Percentiles rank a stretch among this genome's conserved stretches.
Evolutionary conservation across 768 basidiomycete genomes (phyloP).

Genomic region (Lactifluus hygrophoroides): DNA sequence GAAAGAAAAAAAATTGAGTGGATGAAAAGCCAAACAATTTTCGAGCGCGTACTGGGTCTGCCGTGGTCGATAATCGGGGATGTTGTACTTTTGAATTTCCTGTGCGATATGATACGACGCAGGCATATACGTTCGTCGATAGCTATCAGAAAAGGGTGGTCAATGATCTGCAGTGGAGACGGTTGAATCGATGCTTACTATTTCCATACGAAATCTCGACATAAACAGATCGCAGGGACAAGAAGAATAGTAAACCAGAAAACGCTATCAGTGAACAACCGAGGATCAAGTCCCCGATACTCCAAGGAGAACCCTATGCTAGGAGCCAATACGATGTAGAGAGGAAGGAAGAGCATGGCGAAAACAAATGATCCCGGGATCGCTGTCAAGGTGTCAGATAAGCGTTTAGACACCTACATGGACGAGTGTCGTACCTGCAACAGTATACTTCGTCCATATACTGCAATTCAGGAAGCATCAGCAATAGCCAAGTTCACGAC

Average conservation of each 20-base stretch:
- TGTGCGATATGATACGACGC: constrained; percentile 97
- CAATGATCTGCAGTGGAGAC: constrained; percentile 4
- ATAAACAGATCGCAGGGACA: constrained; percentile 76
- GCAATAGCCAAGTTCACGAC: neutral
- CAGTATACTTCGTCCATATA: constrained; percentile 99
- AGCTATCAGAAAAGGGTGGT: constrained; percentile 39
- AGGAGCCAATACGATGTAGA: constrained; percentile 85
- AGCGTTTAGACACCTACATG: neutral
- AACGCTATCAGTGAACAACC: constrained; percentile 78
- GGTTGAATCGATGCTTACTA: constrained; percentile 51
- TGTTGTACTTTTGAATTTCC: constrained; percentile 98
- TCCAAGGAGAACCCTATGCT: constrained; percentile 82
- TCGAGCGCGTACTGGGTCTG: constrained; percentile 78
- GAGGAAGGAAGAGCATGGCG: constrained; percentile 90
- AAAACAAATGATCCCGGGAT: constrained; percentile 96
- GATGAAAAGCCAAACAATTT: constrained; percentile 5
- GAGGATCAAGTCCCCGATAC: constrained; percentile 82
- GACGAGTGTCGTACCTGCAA: constrained; percentile 51
- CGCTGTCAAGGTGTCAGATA: constrained; percentile 36
- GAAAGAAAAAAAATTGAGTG: neutral
- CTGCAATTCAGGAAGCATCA: constrained; percentile 33
- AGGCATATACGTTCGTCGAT: constrained; percentile 83
- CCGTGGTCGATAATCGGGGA: constrained; percentile 91
- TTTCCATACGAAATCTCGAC: constrained; percentile 93
- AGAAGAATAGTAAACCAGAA: constrained; percentile 88